Base-by-base conservation (phyloP, 2,329 filamentous ascomycete species). In the Colletotrichum coccodes region DNA sequence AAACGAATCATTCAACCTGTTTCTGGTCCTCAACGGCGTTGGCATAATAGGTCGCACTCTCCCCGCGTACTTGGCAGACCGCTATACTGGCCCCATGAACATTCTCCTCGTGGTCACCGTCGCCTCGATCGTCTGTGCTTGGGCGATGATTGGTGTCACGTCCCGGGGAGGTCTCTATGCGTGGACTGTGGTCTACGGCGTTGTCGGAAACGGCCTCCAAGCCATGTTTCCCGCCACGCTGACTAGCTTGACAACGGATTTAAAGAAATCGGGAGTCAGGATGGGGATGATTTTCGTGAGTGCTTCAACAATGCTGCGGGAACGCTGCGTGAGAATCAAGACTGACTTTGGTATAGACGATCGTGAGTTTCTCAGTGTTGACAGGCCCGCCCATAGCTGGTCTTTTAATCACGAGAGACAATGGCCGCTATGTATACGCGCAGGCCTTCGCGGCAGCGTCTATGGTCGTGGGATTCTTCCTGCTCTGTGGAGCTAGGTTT, bases 11-110 rank as follows among this genome's bases (percentile, higher is more conserved):
- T 84, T 92, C 54, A 86, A 90, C 72, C 76, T 93, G 11, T 79
- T 93, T 23, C 81, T 92, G 36, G 80, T 92, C 3, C 80, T 92
- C 73, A 93, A 92, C 76, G 89, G 86, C 18, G 82, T 89, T 11
- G 89, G 90, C 1, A 61, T 88, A 18, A 64, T 87, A 3, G 89
- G 89, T 14, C 86, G 90, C 0, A 65, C 91, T 9, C 71, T 88
- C 1, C 89, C 89, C 1, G 89, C 75, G 75, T 9, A 64, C 80
- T 16, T 91, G 91, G 0, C 82, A 86, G 0, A 76, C 93, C 65
- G 93, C 91, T 73, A 50, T 12, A 16, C 34, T 14, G 46, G 82
- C 89, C 34, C 84, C 90, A 0, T 76, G 75, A 4, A 73, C 86
- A 14, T 87, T 87, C 66, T 81, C 79, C 71, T 93, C 1, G 36